Conservation (phyloP, 495 filamentous ascomycete genomes). For the Aspergillus steynii region DNA sequence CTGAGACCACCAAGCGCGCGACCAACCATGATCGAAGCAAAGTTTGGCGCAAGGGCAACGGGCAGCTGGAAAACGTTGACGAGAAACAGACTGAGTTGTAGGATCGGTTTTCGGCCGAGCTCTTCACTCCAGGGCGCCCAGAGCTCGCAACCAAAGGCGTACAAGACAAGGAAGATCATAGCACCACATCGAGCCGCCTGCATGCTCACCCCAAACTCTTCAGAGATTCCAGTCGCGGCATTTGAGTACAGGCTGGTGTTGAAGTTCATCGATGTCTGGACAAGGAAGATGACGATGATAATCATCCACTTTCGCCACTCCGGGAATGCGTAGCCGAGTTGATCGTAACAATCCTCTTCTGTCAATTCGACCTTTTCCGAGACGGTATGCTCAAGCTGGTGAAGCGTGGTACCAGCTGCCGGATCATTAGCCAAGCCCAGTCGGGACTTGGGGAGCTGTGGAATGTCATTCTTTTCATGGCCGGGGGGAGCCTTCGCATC, state of each 20-base stretch:
- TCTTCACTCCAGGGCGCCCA: conserved; percentile 71
- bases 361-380: conserved; percentile 46
- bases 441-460: conserved; percentile 15
- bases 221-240: conserved; percentile 47
- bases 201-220: conserved; percentile 47
- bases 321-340: conserved; percentile 56
- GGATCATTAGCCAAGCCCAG: conserved; percentile 11
- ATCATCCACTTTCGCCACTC: conserved; percentile 59
- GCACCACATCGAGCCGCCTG: conserved; percentile 56
- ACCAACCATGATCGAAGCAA: conserved; percentile 55
- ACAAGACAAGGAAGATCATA: conserved; percentile 61
- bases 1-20: conserved; percentile 59
- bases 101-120: conserved; percentile 55
- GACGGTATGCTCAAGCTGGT: conserved; percentile 31
- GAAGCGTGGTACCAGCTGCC: conserved; percentile 16
- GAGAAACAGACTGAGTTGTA: conserved; percentile 55
- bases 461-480: conserved; percentile 27
- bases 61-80: conserved; percentile 62
- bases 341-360: conserved; percentile 58
- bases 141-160: conserved; percentile 66
- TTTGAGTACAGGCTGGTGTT: conserved; percentile 60
- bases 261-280: conserved; percentile 61
- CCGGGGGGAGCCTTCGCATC: conserved; percentile 26
- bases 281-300: conserved; percentile 59
- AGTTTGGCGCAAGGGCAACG: conserved; percentile 54